These are phyloP conservation scores for Phyllosticta citriasiana DNA, from an alignment of 2,329 filamentous ascomycete species.

Conservation along the genomic window DNA sequence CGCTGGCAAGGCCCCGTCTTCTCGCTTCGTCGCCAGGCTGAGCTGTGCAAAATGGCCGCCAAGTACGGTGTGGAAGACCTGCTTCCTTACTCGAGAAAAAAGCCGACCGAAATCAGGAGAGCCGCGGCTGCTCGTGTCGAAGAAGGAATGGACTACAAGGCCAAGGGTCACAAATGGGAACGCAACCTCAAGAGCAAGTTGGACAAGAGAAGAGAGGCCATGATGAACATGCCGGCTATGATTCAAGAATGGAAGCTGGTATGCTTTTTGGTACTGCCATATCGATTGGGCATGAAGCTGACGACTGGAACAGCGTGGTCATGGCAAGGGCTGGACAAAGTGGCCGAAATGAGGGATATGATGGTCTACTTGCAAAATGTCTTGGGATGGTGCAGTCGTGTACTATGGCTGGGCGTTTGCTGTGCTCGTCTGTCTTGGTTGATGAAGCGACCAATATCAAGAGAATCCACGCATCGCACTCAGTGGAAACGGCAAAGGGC, in stretches of 20 bases:
- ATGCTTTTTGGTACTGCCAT: slow-evolving; percentile 12
- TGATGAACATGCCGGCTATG: slow-evolving; percentile 88
- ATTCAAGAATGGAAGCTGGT: slow-evolving; percentile 91
- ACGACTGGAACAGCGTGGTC: slow-evolving; percentile 46
- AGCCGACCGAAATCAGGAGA: slow-evolving; percentile 58
- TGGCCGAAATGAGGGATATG: slow-evolving; percentile 48
- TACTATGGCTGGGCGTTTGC: not conserved
- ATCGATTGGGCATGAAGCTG: slow-evolving; percentile 21
- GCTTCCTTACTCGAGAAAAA: slow-evolving; percentile 67
- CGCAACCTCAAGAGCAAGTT: slow-evolving; percentile 72
- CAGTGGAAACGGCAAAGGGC: not conserved
- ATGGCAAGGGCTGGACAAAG: slow-evolving; percentile 65
- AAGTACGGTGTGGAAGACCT: slow-evolving; percentile 72
- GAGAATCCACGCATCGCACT: not conserved
- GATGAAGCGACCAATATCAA: not conserved
- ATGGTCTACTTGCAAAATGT: not conserved
- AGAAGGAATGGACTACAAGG: slow-evolving; percentile 82
- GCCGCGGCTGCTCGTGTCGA: slow-evolving; percentile 67
- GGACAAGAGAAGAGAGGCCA: slow-evolving; percentile 81
- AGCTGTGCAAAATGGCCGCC: slow-evolving; percentile 76
- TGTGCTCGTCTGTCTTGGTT: not conserved
- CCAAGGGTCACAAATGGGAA: slow-evolving; percentile 94
- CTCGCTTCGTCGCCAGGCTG: slow-evolving; percentile 79
- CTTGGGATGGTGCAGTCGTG: not conserved
- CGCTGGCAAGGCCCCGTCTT: slow-evolving; percentile 76